These are phyloP conservation scores for Mycena maculata DNA, from an alignment of 768 basidiomycete genomes.

Conservation along the genomic window DNA sequence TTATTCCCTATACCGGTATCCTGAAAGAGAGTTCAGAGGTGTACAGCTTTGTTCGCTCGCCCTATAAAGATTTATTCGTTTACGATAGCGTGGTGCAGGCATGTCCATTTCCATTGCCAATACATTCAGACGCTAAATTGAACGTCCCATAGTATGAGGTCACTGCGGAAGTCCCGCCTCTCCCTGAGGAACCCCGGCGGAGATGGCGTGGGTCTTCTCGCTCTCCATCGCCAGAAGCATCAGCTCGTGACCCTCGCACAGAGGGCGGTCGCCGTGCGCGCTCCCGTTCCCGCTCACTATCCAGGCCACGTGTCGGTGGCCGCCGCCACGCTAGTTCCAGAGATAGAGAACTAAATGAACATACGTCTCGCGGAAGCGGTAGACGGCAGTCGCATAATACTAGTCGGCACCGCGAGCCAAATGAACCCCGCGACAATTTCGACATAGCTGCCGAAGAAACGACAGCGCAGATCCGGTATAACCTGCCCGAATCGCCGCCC, in stretches of 20 bases:
- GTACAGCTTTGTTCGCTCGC: slow-evolving; percentile 89
- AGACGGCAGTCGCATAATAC: slow-evolving; percentile 7
- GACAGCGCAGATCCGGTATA: not conserved
- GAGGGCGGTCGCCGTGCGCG: slow-evolving; percentile 6
- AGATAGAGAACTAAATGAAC: slow-evolving; percentile 18
- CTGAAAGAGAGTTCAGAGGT: slow-evolving; percentile 66
- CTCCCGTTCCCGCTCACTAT: slow-evolving; percentile 5
- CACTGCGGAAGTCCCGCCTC: slow-evolving; percentile 14
- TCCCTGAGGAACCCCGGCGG: slow-evolving; percentile 24
- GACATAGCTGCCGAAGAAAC: not conserved
- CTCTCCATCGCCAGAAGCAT: slow-evolving; percentile 13
- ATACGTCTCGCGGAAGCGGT: slow-evolving; percentile 21
- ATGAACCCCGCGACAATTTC: not conserved
- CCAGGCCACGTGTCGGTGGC: too few species aligned
- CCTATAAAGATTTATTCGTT: slow-evolving; percentile 83
- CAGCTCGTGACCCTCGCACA: slow-evolving; percentile 5
- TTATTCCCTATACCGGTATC: slow-evolving; percentile 6
- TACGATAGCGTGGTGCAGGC: slow-evolving; percentile 91
- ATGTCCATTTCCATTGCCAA: slow-evolving; percentile 25
- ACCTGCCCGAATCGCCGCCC: not conserved
- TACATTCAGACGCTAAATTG: slow-evolving; percentile 6
- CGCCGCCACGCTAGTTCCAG: slow-evolving; percentile 9
- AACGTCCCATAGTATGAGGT: slow-evolving; percentile 17
- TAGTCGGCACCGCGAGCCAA: slow-evolving; percentile 5
- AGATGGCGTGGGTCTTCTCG: slow-evolving; percentile 24